A percentile compares a stretch with the other conserved stretches of the same genome.
These are phyloP conservation scores for Mortierella sp. DNA, from an alignment of 371 early-diverging fungal genomes.

Conservation along the genomic window DNA sequence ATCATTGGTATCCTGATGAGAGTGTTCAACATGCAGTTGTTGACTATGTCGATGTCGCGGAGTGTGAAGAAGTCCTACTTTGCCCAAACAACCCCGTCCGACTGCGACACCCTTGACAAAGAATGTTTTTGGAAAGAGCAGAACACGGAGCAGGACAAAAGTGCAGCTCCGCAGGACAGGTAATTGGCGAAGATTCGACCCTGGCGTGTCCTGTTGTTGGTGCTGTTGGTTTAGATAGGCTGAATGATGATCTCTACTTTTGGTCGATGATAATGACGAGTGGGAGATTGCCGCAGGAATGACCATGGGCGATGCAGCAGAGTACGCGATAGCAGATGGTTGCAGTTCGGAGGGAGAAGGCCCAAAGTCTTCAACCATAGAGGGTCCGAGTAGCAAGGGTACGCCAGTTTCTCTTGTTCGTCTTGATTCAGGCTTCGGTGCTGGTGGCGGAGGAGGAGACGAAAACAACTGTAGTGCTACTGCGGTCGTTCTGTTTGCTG, in stretches of 20 bases:
- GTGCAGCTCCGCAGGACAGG: constrained; percentile 16
- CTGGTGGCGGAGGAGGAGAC: constrained; percentile 4
- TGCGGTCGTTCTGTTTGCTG: neutral
- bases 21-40: neutral
- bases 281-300: neutral
- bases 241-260: neutral
- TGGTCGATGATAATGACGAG: neutral
- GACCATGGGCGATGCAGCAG: neutral
- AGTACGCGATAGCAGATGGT: neutral
- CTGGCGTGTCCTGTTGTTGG: neutral
- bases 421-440: neutral
- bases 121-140: constrained; percentile 22
- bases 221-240: neutral
- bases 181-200: neutral
- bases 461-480: neutral
- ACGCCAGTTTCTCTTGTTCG: too few species aligned
- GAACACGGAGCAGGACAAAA: constrained; percentile 23
- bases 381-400: neutral
- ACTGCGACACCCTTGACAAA: constrained; percentile 17
- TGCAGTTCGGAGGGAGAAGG: neutral
- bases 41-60: constrained; percentile 14
- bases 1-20: neutral
- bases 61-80: neutral
- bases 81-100: constrained; percentile 15
- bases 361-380: neutral